phyloP scores from a whole-genome alignment of 2,329 filamentous ascomycete species.

The Cladosporium halotolerans region DNA sequence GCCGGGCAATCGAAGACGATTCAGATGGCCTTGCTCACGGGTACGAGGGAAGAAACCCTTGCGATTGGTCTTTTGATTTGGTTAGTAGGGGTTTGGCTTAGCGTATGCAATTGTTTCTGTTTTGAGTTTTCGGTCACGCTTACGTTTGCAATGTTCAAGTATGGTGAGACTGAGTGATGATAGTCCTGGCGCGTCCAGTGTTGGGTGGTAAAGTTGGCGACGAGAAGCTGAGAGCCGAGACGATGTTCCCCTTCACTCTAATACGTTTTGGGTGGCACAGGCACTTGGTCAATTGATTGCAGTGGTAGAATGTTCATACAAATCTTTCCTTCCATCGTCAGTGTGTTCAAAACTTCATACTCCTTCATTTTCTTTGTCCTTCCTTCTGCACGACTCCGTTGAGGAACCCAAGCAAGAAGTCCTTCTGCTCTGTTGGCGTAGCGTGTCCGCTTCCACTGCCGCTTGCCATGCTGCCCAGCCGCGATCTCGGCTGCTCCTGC shows the following conservation, averaged over 20 bases:
- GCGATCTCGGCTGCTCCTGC: constrained; percentile 14
- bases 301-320: no score
- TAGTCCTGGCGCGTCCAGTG: background rate
- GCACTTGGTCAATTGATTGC: no score
- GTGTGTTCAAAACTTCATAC: background rate
- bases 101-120: no score
- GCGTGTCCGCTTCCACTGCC: constrained; percentile 18
- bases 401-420: constrained; percentile 31
- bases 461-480: constrained; percentile 22
- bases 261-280: no score
- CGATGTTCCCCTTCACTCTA: no score
- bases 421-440: constrained; percentile 29
- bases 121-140: no score
- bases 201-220: background rate
- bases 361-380: constrained; percentile 13
- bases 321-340: background rate
- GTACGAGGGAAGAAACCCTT: background rate
- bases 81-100: background rate
- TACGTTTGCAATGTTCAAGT: no score
- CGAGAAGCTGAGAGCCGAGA: no score
- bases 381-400: constrained; percentile 32
- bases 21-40: no score
- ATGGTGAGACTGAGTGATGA: background rate
- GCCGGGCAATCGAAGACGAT: no score
- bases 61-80: background rate